phyloP scores from a whole-genome alignment of 176 grass and related monocot genomes.

The Rhipidocladum racemiflorum region DNA sequence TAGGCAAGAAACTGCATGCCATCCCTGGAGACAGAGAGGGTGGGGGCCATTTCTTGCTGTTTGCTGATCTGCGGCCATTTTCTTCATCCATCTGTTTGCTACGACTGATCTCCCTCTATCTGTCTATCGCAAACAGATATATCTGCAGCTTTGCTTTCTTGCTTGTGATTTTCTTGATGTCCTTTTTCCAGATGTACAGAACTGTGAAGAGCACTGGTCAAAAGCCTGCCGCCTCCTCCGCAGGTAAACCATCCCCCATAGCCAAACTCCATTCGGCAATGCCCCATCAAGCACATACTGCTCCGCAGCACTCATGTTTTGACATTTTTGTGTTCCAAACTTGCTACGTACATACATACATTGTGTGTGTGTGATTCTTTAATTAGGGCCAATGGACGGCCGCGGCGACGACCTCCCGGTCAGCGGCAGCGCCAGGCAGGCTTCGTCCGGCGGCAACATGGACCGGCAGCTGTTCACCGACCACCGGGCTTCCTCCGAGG shows the following conservation, averaged over 20 bases:
- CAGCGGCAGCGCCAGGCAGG: not conserved
- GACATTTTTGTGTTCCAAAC: not conserved
- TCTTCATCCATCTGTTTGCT: conserved; percentile 12
- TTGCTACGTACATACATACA: not conserved
- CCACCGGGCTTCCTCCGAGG: conserved; percentile 19
- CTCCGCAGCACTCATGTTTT: not conserved
- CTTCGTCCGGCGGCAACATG: not conserved
- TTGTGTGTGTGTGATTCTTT: too few species aligned
- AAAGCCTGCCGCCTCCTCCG: conserved; percentile 73
- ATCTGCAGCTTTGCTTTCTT: conserved; percentile 41
- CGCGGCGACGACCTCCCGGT: conserved; percentile 48
- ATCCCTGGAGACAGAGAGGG: conserved; percentile 35
- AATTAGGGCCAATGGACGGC: conserved; percentile 43
- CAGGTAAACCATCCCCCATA: conserved; percentile 41
- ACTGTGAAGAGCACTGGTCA: conserved; percentile 73
- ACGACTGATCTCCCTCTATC: not conserved
- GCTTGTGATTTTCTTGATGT: conserved; percentile 32
- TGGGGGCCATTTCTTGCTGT: conserved; percentile 12
- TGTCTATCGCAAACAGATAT: not conserved
- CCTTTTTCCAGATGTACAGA: conserved; percentile 63
- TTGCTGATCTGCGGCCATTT: conserved; percentile 31
- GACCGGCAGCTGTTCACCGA: not conserved
- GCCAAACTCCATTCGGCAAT: not conserved
- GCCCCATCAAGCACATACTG: conserved; percentile 27
- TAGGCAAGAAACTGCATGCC: conserved; percentile 20